These are phyloP conservation scores for Pisolithus microcarpus DNA, from an alignment of 768 basidiomycete genomes.

Conservation along the genomic window DNA sequence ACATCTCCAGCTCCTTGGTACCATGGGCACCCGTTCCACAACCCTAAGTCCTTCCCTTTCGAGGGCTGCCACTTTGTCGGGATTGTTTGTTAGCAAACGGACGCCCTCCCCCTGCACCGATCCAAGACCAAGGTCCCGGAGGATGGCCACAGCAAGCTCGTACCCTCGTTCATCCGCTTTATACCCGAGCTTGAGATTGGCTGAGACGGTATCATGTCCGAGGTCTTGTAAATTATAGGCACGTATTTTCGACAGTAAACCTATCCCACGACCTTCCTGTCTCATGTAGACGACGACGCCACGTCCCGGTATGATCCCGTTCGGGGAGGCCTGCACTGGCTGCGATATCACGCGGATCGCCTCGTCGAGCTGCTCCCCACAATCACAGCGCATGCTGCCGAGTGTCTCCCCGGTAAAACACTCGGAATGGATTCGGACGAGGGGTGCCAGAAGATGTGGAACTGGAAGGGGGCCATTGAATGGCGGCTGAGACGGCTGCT, in stretches of 20 bases:
- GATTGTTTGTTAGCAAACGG: conserved; percentile 91
- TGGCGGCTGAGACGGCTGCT: conserved; percentile 33
- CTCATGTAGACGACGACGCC: conserved; percentile 93
- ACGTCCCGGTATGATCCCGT: conserved; percentile 61
- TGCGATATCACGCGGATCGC: conserved; percentile 85
- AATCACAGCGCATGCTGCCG: conserved; percentile 97
- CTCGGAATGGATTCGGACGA: conserved; percentile 95
- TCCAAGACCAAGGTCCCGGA: conserved; percentile 79
- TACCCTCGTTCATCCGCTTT: conserved; percentile 91
- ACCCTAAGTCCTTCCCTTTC: conserved; percentile 75
- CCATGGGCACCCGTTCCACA: conserved; percentile 86
- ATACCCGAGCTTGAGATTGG: conserved; percentile 93
- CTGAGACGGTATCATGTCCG: conserved; percentile 97
- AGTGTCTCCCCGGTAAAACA: conserved; percentile 99
- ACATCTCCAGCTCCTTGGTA: conserved; percentile 77
- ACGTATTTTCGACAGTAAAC: conserved; percentile 87
- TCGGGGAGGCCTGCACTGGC: conserved; percentile 45
- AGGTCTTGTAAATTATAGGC: conserved; percentile 98
- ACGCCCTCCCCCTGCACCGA: conserved; percentile 50
- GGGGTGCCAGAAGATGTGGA: conserved; percentile 54
- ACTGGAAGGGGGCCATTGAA: conserved; percentile 10
- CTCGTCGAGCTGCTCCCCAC: conserved; percentile 97
- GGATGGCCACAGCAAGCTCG: conserved; percentile 83
- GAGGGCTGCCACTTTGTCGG: conserved; percentile 89
- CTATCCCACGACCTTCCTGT: conserved; percentile 97